Base-by-base conservation (phyloP, 2,329 filamentous ascomycete species). In the Aureobasidium zeae region DNA sequence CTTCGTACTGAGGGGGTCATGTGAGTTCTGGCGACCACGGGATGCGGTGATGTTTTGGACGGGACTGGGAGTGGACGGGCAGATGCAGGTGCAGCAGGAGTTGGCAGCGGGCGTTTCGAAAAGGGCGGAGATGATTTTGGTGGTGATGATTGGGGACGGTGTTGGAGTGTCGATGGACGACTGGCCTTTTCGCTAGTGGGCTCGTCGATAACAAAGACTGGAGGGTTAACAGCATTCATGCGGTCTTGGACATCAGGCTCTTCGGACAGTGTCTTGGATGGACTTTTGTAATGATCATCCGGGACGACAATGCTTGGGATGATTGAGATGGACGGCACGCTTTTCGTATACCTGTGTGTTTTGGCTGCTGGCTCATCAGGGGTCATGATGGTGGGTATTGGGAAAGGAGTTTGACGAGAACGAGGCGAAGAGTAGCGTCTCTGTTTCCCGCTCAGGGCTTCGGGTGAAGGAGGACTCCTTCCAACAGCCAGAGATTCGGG, bases 371-470 rank as follows among this genome's bases (percentile, higher is more conserved):
- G 30, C 10, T 60, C 55, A 52, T 69, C 64, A 3, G 70, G 67
- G 15, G 70, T 55, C 42, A 71, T 63, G 52, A 81, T 76, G 24
- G 61, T 65, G 4, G 80, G 79, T 15, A 56, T 51, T 8, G 49
- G 46, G n/a, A 54, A 52, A 6, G 35, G 16, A 10, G 24, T 34
- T 34, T 47, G 45, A n/a, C 38, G 43, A n/a, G 41, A 36, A 13
- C 28, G 43, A 16, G 43, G 28, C 7, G 31, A n/a, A 5, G 43
- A 45, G 15, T 37, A 38, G 10, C 32, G 43, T 20, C 32, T 34
- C 15, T 36, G 33, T 16, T 45, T 45, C 21, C 33, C 43, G 6
- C 43, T 45, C 19, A 38, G 15, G 10, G 33, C 32, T 19, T 25
- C 33, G 4, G 17, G n/a, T 12, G 43, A 45, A 12, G 34, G 32